Base-by-base conservation (phyloP, 73 alveolate species). In the Breviolum minutum region DNA sequence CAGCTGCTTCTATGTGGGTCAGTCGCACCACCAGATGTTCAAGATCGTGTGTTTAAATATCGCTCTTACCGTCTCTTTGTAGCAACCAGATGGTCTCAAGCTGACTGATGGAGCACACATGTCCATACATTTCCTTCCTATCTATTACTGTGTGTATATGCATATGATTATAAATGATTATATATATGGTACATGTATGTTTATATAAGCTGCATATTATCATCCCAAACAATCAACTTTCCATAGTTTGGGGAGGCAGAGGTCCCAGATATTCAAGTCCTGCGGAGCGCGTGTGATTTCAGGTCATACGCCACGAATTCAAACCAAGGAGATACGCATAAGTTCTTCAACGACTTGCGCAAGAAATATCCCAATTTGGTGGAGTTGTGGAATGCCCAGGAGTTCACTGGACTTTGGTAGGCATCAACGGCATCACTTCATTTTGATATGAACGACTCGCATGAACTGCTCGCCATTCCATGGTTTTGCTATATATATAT, bases 301-400 rank as follows among this genome's bases (percentile, higher is more conserved):
- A 40, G 54, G 54, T 40, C 54, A 40, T 40, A 40, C 54, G 54
- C 54, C 54, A 40, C 3, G 54, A 40, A 40, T 24, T 24, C 40
- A 73, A 5, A 19, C 64, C 7, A 10, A 90, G 96, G 96, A 14
- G 91, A 93, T 16, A 93, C 92, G 16, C 61, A 76, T 60, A 40
- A 30, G 27, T 93, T 93, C 92, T 93, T 93, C 69, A 60, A 76
- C 60, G 83, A 93, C n/a, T 66, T 93, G 64, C 69, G 29, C 5
- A 29, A 40, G 66, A 63, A 17, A 12, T 77, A 93, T 63, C 98
- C 98, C 14, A n/a, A 93, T 69, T 40, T 93, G 27, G 98, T 93
- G 66, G 82, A 93, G 98, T 9, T 77, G 9, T 93, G 98, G 98
- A 20, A 27, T 27, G 98, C 98, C 27, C 98, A 93, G 91, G 98